phyloP scores from a whole-genome alignment of 108 stramenopile genomes.

The Pelagomonas calceolata region DNA sequence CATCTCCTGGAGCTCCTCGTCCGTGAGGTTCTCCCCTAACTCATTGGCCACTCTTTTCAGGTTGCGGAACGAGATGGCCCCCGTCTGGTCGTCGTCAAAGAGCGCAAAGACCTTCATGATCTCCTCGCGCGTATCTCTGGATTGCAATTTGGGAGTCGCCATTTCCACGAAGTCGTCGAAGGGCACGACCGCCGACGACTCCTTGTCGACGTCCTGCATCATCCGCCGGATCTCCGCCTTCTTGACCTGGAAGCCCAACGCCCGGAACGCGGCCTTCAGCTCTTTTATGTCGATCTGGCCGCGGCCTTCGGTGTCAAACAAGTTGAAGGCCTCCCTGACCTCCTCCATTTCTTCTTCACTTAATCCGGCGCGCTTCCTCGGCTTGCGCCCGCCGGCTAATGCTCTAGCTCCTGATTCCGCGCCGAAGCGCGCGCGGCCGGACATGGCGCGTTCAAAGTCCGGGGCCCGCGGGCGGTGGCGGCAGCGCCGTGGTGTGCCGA shows the following conservation, averaged over 20 bases:
- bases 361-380: neutral
- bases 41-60: constrained; percentile 44
- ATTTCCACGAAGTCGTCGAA: constrained; percentile 32
- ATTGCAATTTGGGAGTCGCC: constrained; percentile 23
- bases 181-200: constrained; percentile 20
- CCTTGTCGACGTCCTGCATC: constrained; percentile 23
- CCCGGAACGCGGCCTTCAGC: constrained; percentile 33
- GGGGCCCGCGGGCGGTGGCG: too few species aligned
- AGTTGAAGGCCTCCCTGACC: neutral
- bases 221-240: constrained; percentile 29
- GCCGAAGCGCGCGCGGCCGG: too few species aligned
- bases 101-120: constrained; percentile 39
- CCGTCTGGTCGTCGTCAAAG: constrained; percentile 47
- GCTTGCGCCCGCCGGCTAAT: neutral
- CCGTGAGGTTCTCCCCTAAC: constrained; percentile 52
- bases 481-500: too few species aligned
- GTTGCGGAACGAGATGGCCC: constrained; percentile 47
- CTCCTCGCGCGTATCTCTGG: constrained; percentile 26
- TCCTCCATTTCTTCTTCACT: neutral
- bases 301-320: constrained; percentile 32
- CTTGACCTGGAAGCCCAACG: constrained; percentile 34
- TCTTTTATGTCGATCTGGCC: constrained; percentile 32
- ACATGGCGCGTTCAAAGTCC: too few species aligned
- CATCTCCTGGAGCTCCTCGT: constrained; percentile 42
- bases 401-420: too few species aligned